Percentiles rank a stretch among this genome's conserved stretches.
phyloP scores from a whole-genome alignment of 148 eudicot genomes.

The Vaccinium corymbosum region DNA sequence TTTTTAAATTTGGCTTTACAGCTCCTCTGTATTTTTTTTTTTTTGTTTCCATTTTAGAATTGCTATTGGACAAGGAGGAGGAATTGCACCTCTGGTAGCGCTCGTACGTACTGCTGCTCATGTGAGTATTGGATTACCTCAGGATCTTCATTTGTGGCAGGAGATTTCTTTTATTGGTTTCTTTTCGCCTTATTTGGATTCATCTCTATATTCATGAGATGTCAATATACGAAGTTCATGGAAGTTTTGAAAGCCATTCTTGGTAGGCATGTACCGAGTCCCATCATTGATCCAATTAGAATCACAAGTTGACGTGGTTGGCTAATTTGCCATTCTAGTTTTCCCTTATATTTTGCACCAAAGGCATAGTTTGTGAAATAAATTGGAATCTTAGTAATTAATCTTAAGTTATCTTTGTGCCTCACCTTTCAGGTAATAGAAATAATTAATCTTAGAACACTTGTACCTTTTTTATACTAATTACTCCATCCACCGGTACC shows the following conservation, averaged over 20 bases:
- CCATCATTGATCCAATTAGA: background rate
- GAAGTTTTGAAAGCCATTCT: background rate
- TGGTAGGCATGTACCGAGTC: background rate
- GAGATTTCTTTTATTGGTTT: background rate
- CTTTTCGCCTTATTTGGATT: background rate
- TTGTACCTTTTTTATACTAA: too few relatives aligned
- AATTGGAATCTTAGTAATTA: too few relatives aligned
- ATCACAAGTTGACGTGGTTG: background rate
- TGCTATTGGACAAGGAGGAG: constrained; percentile 94
- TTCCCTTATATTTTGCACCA: too few relatives aligned
- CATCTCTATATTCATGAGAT: background rate
- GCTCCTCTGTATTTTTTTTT: background rate
- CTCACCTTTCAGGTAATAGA: too few relatives aligned
- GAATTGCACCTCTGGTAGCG: constrained; percentile 81
- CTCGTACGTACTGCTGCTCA: constrained; percentile 70
- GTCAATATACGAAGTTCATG: background rate
- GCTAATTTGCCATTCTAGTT: background rate
- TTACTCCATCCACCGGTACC: too few relatives aligned
- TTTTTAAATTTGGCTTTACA: background rate
- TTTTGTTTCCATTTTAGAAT: constrained; percentile 43
- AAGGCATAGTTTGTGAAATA: too few relatives aligned
- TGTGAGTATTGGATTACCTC: constrained; percentile 42
- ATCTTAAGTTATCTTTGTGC: too few relatives aligned
- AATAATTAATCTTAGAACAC: background rate
- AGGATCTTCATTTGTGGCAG: background rate